A percentile compares a stretch with the other conserved stretches of the same genome.
Conservation (phyloP, 108 stramenopile genomes). For the Nitzschia sp. region DNA sequence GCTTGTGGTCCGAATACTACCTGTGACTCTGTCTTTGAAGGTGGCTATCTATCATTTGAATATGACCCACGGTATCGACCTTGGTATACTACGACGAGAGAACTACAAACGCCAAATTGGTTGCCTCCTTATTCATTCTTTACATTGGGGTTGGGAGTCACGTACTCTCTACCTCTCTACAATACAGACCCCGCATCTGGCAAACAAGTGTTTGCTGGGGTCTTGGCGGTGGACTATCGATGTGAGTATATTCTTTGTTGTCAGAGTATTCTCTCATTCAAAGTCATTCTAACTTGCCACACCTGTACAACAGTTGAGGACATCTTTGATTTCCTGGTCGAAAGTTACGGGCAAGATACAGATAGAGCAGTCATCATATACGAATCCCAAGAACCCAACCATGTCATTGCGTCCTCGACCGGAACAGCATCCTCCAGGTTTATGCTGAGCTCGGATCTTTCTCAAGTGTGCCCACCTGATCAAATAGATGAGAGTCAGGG, state of each 20-base stretch:
- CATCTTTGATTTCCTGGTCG: conserved; percentile 23
- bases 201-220: conserved; percentile 41
- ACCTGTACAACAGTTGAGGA: conserved; percentile 19
- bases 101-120: conserved; percentile 35
- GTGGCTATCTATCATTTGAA: conserved; percentile 28
- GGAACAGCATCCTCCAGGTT: conserved; percentile 26
- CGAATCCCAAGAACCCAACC: conserved; percentile 40
- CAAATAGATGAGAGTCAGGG: conserved; percentile 1
- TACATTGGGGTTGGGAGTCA: conserved; percentile 31
- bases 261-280: not conserved
- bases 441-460: conserved; percentile 18
- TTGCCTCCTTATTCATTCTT: conserved; percentile 42
- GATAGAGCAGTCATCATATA: conserved; percentile 30
- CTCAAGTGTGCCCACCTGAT: conserved; percentile 12
- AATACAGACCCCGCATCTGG: conserved; percentile 14
- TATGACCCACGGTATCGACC: conserved; percentile 47
- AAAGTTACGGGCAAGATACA: conserved; percentile 25
- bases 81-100: conserved; percentile 42
- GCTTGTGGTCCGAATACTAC: conserved; percentile 11
- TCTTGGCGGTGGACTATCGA: conserved; percentile 44
- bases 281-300: not conserved
- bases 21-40: conserved; percentile 41
- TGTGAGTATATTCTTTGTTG: conserved; percentile 13
- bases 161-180: conserved; percentile 38
- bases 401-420: conserved; percentile 43